Evolutionary conservation across 495 filamentous ascomycete species (phyloP).

Genomic region (Hypomontagnella monticulosa): DNA sequence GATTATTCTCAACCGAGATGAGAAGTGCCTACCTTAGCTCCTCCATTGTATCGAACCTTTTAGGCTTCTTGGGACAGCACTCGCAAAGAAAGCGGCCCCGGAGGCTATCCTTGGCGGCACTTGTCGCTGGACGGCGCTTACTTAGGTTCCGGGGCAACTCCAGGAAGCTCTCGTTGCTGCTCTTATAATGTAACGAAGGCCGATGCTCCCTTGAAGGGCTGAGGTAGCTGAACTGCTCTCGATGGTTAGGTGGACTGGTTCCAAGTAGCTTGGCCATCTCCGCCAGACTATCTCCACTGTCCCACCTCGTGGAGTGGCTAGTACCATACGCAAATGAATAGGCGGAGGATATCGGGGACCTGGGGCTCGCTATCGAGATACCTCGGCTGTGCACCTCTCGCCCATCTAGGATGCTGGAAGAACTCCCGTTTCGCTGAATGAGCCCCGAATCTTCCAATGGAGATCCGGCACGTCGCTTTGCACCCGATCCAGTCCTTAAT

Average conservation of each 20-base stretch:
- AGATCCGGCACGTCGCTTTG: constrained; percentile 39
- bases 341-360: constrained; percentile 31
- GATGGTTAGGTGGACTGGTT: constrained; percentile 23
- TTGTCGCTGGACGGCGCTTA: constrained; percentile 13
- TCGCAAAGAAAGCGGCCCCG: constrained; percentile 66
- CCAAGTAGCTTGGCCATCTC: constrained; percentile 31
- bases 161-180: constrained; percentile 42
- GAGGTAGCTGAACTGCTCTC: constrained; percentile 20
- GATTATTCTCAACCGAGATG: not conserved
- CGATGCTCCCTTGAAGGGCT: constrained; percentile 18
- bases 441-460: constrained; percentile 28
- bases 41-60: constrained; percentile 76
- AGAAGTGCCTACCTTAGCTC: constrained; percentile 71
- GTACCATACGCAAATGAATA: constrained; percentile 38
- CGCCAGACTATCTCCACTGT: constrained; percentile 32
- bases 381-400: constrained; percentile 29
- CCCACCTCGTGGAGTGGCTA: constrained; percentile 33
- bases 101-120: not conserved
- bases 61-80: constrained; percentile 88
- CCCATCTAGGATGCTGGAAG: constrained; percentile 35
- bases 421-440: constrained; percentile 38
- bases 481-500: constrained; percentile 23
- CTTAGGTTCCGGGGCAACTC: constrained; percentile 36
- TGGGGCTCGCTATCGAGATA: constrained; percentile 26
- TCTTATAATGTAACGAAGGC: constrained; percentile 36